phyloP scores from a whole-genome alignment of 352 stramenopile species.

The Pythium myriotylum region DNA sequence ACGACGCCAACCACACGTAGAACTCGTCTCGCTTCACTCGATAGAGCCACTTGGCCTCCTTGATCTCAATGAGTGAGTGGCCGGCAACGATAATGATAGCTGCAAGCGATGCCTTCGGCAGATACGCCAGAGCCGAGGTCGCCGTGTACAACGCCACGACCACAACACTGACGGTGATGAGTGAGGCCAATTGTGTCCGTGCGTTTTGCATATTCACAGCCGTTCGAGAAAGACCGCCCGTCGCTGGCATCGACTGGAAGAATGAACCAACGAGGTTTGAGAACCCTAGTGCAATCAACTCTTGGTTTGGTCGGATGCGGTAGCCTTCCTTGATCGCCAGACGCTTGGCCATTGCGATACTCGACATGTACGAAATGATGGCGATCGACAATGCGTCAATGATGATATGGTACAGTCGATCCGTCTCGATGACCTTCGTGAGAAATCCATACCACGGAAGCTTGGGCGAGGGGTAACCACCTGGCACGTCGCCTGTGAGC shows the following conservation, averaged over 20 bases:
- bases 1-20: conserved; percentile 59
- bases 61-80: conserved; percentile 85
- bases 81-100: conserved; percentile 91
- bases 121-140: conserved; percentile 77
- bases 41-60: conserved; percentile 84
- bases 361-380: conserved; percentile 92
- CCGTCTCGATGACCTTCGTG: conserved; percentile 43
- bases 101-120: conserved; percentile 85
- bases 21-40: conserved; percentile 65
- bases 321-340: conserved; percentile 81
- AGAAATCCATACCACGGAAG: conserved; percentile 59
- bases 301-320: conserved; percentile 69
- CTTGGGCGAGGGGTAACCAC: conserved; percentile 58
- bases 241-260: conserved; percentile 86
- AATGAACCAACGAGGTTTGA: conserved; percentile 87
- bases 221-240: conserved; percentile 87
- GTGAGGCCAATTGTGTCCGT: conserved; percentile 76
- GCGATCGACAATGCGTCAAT: conserved; percentile 74
- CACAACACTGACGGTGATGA: conserved; percentile 87
- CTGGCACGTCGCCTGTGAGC: conserved; percentile 71
- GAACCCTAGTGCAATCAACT: conserved; percentile 87
- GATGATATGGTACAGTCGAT: conserved; percentile 60
- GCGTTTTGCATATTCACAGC: conserved; percentile 91
- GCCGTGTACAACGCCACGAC: conserved; percentile 82
- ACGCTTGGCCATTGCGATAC: conserved; percentile 87